A percentile compares a stretch with the other conserved stretches of the same genome.
These are phyloP conservation scores for Cicer pinnatifidum DNA, from an alignment of 306 rosid genomes.

Conservation along the genomic window DNA sequence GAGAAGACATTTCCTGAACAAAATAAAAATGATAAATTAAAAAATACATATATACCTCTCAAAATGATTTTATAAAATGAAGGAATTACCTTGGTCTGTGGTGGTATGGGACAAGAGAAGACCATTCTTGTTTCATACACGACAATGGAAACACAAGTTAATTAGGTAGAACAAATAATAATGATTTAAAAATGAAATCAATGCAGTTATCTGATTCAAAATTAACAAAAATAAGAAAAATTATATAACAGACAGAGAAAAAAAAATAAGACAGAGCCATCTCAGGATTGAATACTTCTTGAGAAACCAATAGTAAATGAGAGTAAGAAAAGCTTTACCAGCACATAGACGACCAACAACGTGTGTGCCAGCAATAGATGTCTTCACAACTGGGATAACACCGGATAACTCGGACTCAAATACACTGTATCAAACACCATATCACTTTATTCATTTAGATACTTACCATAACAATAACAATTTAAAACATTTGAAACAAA, in stretches of 20 bases:
- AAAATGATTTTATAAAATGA: too few species aligned
- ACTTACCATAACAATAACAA: background rate
- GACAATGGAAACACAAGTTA: slow-evolving; percentile 13
- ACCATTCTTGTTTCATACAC: slow-evolving; percentile 89
- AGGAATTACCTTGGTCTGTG: slow-evolving; percentile 81
- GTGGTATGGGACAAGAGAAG: slow-evolving; percentile 92
- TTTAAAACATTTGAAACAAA: slow-evolving; percentile 31
- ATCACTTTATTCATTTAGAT: slow-evolving; percentile 6
- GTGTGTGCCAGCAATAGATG: slow-evolving; percentile 86
- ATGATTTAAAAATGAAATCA: background rate
- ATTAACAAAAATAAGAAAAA: background rate
- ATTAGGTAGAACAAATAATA: slow-evolving; percentile 13
- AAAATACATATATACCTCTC: too few species aligned
- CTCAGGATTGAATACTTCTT: slow-evolving; percentile 14
- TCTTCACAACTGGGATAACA: slow-evolving; percentile 82
- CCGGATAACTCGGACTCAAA: slow-evolving; percentile 82
- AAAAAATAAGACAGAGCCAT: slow-evolving; percentile 8
- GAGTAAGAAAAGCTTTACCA: slow-evolving; percentile 52
- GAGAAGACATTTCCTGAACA: too few species aligned
- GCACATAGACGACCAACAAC: slow-evolving; percentile 93
- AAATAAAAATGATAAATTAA: too few species aligned
- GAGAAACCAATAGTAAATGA: background rate
- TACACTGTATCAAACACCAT: slow-evolving; percentile 52
- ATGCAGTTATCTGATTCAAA: background rate
- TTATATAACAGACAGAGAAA: too few species aligned